phyloP scores from a whole-genome alignment of 2,329 filamentous ascomycete species.

The Byssoonygena ceratinophila region DNA sequence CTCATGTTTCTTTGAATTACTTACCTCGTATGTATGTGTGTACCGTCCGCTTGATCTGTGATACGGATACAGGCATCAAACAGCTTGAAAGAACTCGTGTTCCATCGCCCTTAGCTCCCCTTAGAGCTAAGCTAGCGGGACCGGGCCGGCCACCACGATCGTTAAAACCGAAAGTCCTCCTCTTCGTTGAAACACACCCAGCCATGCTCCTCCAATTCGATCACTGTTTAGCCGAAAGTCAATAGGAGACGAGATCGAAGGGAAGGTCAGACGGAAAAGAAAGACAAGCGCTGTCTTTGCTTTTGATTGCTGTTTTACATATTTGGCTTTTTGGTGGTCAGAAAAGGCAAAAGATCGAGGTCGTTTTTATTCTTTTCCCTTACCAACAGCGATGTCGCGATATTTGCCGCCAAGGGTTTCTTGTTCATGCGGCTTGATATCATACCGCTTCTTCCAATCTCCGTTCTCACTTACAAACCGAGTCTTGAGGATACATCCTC shows the following conservation, averaged over 20 bases:
- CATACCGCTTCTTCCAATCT: constrained; percentile 10
- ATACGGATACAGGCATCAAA: neutral
- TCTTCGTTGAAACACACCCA: neutral
- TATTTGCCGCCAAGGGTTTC: constrained; percentile 4
- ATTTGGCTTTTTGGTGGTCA: neutral
- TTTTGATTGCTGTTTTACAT: neutral
- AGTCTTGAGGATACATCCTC: too few relatives aligned
- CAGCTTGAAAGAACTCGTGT: neutral
- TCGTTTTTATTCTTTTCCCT: neutral
- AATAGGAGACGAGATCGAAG: neutral
- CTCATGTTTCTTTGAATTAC: neutral
- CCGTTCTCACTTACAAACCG: neutral
- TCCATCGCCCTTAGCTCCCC: neutral
- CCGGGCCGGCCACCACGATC: constrained; percentile 2
- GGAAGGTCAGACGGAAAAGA: neutral
- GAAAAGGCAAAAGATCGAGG: constrained; percentile 3
- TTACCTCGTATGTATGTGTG: neutral
- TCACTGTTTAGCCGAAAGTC: neutral
- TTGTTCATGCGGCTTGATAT: constrained; percentile 11
- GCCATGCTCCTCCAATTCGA: neutral
- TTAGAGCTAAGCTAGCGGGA: constrained; percentile 3
- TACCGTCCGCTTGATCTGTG: neutral
- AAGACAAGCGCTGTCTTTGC: neutral
- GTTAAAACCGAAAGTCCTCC: neutral
- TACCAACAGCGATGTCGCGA: neutral